Percentiles rank a stretch among this genome's conserved stretches.
Conservation (phyloP, 305 asterid species). For the Coffea humblotiana region DNA sequence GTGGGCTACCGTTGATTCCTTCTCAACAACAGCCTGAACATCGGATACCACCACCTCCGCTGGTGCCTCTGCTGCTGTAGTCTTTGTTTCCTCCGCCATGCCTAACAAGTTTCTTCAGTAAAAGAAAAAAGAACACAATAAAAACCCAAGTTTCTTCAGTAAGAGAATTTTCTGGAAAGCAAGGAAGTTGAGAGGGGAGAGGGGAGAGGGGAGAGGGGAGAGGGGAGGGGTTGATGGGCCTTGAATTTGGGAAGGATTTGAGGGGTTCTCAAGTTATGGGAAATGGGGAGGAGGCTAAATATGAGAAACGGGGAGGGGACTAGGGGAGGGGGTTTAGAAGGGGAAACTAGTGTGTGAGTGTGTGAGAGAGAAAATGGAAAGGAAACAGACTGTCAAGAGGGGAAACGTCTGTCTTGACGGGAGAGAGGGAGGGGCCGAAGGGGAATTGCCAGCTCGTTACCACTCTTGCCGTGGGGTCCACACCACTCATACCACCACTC, state of each 20-base stretch:
- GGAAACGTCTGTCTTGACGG: no score
- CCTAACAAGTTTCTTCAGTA: neutral
- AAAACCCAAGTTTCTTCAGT: neutral
- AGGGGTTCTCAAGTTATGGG: no score
- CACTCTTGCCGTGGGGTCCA: conserved; percentile 36
- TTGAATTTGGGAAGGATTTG: no score
- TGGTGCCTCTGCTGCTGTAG: conserved; percentile 31
- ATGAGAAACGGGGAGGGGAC: no score
- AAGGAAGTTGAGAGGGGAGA: neutral
- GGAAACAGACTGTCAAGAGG: conserved; percentile 5
- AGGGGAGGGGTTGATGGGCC: no score
- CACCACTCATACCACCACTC: conserved; percentile 19
- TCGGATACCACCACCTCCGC: conserved; percentile 33
- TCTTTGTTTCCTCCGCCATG: conserved; percentile 86
- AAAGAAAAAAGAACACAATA: neutral
- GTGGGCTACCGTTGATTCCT: conserved; percentile 34
- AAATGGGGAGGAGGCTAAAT: no score
- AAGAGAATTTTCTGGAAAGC: neutral
- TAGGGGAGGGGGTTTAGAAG: neutral
- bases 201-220: no score
- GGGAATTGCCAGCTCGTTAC: conserved; percentile 38
- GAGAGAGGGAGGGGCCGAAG: conserved; percentile 8
- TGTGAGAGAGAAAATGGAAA: conserved; percentile 9
- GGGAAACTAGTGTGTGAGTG: neutral
- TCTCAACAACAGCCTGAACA: conserved; percentile 45